Evolutionary conservation across 331 rosid genomes (phyloP).

Genomic region (Quercus lobata): DNA sequence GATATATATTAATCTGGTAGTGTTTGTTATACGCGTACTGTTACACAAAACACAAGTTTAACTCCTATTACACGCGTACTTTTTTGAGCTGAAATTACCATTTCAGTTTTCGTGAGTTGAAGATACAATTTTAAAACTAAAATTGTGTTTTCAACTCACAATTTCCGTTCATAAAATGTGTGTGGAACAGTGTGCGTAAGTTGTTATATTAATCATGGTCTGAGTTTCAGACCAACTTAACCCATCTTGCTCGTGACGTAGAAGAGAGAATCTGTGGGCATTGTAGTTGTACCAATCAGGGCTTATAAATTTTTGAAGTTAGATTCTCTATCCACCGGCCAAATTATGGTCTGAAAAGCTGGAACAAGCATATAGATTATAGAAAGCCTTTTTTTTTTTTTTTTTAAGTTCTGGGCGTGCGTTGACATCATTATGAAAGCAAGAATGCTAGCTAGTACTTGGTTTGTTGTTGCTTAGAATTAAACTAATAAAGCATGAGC

Average conservation of each 20-base stretch:
- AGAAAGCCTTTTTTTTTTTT: not conserved
- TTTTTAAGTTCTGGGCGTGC: constrained; percentile 8
- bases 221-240: not conserved
- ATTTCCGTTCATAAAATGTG: too few species aligned
- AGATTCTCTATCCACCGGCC: constrained; percentile 35
- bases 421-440: constrained; percentile 18
- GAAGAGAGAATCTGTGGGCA: not conserved
- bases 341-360: constrained; percentile 27
- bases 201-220: too few species aligned
- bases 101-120: too few species aligned
- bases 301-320: not conserved
- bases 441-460: not conserved
- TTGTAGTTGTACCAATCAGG: not conserved
- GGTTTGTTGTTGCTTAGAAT: not conserved
- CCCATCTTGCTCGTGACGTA: not conserved
- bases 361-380: not conserved
- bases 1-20: too few species aligned
- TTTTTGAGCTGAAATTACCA: too few species aligned
- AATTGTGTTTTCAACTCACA: too few species aligned
- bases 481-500: not conserved
- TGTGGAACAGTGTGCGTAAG: too few species aligned
- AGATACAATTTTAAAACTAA: too few species aligned
- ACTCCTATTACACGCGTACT: too few species aligned
- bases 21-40: too few species aligned
- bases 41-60: too few species aligned